Conservation (phyloP, 2,329 filamentous ascomycete species). For the Diaporthe sp. region DNA sequence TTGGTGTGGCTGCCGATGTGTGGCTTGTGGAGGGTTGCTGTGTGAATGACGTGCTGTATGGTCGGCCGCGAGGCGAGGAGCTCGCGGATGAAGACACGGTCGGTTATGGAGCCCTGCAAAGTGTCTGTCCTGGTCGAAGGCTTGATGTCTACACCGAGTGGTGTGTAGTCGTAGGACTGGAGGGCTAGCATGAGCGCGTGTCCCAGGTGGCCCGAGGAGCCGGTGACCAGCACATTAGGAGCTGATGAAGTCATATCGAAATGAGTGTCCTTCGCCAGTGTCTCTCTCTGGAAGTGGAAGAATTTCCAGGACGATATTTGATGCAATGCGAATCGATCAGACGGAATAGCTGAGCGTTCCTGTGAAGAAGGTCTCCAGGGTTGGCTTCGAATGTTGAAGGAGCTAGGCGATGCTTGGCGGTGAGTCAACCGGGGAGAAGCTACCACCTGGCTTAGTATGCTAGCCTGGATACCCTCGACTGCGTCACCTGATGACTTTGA, state of each 20-base stretch:
- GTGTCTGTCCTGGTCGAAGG: slow-evolving; percentile 46
- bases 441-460: neutral
- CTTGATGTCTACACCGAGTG: slow-evolving; percentile 59
- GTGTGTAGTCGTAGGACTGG: slow-evolving; percentile 53
- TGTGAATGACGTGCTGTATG: slow-evolving; percentile 57
- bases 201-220: slow-evolving; percentile 61
- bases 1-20: slow-evolving; percentile 60
- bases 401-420: neutral
- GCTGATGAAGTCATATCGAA: neutral
- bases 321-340: neutral
- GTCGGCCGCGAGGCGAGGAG: slow-evolving; percentile 48
- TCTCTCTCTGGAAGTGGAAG: neutral
- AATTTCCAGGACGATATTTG: neutral
- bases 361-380: neutral
- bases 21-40: slow-evolving; percentile 62
- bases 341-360: neutral
- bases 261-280: neutral
- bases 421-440: slow-evolving; percentile 30
- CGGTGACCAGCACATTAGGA: slow-evolving; percentile 58
- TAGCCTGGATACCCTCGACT: neutral
- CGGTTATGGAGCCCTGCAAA: slow-evolving; percentile 52
- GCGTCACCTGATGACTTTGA: neutral
- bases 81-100: slow-evolving; percentile 49
- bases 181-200: slow-evolving; percentile 59
- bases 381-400: neutral